Evolutionary conservation across 257 asterid species (phyloP), one percentile per base, ranked within the genome.

Genomic region (Cynanchum wilfordii): DNA sequence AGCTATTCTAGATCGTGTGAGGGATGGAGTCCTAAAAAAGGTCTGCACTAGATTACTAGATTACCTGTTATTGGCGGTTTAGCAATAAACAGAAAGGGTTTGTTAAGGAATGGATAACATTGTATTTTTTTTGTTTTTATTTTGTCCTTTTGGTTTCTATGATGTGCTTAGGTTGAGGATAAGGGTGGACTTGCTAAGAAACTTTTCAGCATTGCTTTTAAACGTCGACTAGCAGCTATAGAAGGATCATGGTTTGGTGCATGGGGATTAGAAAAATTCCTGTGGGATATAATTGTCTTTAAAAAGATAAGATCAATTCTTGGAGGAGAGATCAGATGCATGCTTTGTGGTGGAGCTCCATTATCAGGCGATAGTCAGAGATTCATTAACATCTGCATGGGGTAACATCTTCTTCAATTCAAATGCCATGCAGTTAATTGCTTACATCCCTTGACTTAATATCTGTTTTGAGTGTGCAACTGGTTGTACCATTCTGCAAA

Each of bases 331-430:
- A 90, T 90, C 71, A 87, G 98, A 54, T 87, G 90, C 78, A 90
- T 92, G 96, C 98, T 92, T 77, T 90, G 97, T 59, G 98, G 98
- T n/a, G 97, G 98, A 80, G 98, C 98, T 83, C 97, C 98, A 85
- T 76, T 92, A 79, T 87, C 98, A 50, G 93, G 94, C 55, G 97
- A 92, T 85, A 80, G 95, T 55, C 98, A 92, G 82, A 81, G 98
- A 84, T 92, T 92, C 71, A 90, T 92, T 88, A 92, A 92, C 86
- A 92, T 92, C 60, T 92, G 98, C 84, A 84, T 92, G 83, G 97
- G 97, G 98, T 90, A 90, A 83, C 67, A 66, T 57, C 71, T 82
- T 79, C 76, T 71, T 29, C 60, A 68, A 36, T 71, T 59, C 19
- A 1, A 63, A 52, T 49, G 69, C 11, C 60, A 58, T 33, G 33